A percentile compares a stretch with the other conserved stretches of the same genome.
Conservation (phyloP, 331 rosid species). For the Pyracantha coccinea region DNA sequence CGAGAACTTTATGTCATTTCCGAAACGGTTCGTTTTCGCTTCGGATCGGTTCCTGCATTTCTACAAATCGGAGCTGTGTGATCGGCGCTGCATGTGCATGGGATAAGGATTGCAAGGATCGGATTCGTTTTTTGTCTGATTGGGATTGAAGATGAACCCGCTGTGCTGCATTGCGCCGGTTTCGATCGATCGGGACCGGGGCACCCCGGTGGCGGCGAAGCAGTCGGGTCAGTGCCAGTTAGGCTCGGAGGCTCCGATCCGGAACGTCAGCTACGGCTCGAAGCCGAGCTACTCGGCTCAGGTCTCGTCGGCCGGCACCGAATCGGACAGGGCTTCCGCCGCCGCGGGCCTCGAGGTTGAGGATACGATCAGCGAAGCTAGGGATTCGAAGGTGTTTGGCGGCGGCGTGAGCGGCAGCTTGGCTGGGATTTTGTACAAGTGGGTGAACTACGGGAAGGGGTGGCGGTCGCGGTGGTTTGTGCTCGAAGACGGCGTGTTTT, state of each 20-base stretch:
- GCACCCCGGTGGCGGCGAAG: slow-evolving; percentile 36
- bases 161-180: slow-evolving; percentile 99
- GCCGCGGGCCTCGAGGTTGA: slow-evolving; percentile 41
- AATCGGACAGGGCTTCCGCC: slow-evolving; percentile 38
- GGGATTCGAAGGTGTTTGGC: slow-evolving; percentile 55
- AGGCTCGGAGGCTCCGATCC: slow-evolving; percentile 48
- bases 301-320: slow-evolving; percentile 51
- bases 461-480: slow-evolving; percentile 97
- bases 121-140: background rate
- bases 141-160: slow-evolving; percentile 56
- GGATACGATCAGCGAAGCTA: slow-evolving; percentile 31
- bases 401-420: slow-evolving; percentile 53
- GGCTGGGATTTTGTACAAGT: slow-evolving; percentile 88
- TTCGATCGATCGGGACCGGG: slow-evolving; percentile 86
- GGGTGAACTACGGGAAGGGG: slow-evolving; percentile 99
- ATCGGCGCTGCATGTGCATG: slow-evolving; percentile 1
- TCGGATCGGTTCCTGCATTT: slow-evolving; percentile 25
- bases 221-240: slow-evolving; percentile 45
- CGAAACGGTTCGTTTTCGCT: slow-evolving; percentile 17
- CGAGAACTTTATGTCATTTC: slow-evolving; percentile 29
- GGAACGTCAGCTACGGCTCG: slow-evolving; percentile 38
- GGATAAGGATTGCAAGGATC: slow-evolving; percentile 1
- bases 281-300: slow-evolving; percentile 53
- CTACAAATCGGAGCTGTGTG: background rate
- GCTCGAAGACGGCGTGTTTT: slow-evolving; percentile 94